Evolutionary conservation across 2,329 filamentous ascomycete genomes (phyloP), one percentile per base, ranked within the genome.

Genomic region (Trichoderma pleuroti): DNA sequence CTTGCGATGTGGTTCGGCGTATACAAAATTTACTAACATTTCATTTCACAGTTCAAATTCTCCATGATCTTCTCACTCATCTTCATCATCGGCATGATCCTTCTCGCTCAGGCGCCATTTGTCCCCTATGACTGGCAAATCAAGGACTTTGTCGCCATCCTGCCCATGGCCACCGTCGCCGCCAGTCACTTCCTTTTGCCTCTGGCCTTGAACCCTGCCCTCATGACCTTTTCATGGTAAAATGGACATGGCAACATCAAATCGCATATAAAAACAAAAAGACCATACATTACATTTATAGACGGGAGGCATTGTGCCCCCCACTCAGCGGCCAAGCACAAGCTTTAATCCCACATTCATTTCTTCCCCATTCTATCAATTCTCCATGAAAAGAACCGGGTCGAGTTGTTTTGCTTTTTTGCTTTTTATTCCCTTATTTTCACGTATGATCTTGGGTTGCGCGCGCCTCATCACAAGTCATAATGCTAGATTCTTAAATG

Each of bases 161-260:
- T 93, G 63, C 92, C 92, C 67, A 90, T 94, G 88, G 87, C 89
- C 1, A 91, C 90, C 0, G 88, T 93, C n/a, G 84, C 89, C 1
- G 85, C 83, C 1, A 91, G 88, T 70, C 92, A 94, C 80, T 85
- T 93, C 70, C 81, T 94, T 63, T 79, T 94, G 72, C 92, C 92
- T 1, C 84, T 94, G 71, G 91, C 88, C 5, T 82, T 94, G 62
- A 94, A 94, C 80, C 92, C 91, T n/a, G 91, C 91, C 24, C 83
- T 93, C 75, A 93, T 93, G 91, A 92, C 90, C 0, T 93, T 93
- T 79, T 92, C 90, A 11, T 93, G 90, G 88, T 93, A 87, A 78
- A n/a, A n/a, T n/a, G n/a, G n/a, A n/a, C n/a, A 73, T 34, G 46
- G 21, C 30, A n/a, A 32, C 10, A 21, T 65, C 7, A 36, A n/a